Conservation (phyloP, 208 protist genomes). For the Trypanosoma platydactyli region DNA sequence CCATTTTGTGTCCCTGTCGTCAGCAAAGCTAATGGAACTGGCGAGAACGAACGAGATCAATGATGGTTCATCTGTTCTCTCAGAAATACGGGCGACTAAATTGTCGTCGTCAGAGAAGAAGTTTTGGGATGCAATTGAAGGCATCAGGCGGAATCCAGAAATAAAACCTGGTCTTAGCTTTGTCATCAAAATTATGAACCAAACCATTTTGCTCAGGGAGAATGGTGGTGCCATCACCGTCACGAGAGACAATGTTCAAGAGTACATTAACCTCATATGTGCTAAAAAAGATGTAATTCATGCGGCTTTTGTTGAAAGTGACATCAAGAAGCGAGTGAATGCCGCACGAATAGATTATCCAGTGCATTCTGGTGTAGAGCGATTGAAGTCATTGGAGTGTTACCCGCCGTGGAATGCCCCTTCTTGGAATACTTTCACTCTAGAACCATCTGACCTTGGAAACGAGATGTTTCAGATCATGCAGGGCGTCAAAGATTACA, state of each 20-base stretch:
- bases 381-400: background rate
- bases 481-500: background rate
- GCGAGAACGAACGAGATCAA: background rate
- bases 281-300: slow-evolving; percentile 19
- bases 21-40: slow-evolving; percentile 13
- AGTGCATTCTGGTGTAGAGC: background rate
- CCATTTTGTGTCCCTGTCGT: slow-evolving; percentile 19
- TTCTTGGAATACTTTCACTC: slow-evolving; percentile 28
- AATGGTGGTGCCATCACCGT: slow-evolving; percentile 8
- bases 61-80: background rate
- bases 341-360: background rate
- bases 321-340: background rate
- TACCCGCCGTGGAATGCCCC: slow-evolving; percentile 18
- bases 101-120: background rate
- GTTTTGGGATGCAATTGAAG: slow-evolving; percentile 22
- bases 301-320: slow-evolving; percentile 20
- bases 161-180: slow-evolving; percentile 1
- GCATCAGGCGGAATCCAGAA: background rate
- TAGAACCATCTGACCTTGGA: slow-evolving; percentile 5
- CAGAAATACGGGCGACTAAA: background rate
- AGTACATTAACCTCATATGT: slow-evolving; percentile 19
- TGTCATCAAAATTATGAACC: slow-evolving; percentile 8
- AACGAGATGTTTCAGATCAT: slow-evolving; percentile 13
- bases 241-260: slow-evolving; percentile 19
- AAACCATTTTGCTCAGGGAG: slow-evolving; percentile 15